phyloP scores from a whole-genome alignment of 345 rosid genomes.

The Sisymbrium irio region DNA sequence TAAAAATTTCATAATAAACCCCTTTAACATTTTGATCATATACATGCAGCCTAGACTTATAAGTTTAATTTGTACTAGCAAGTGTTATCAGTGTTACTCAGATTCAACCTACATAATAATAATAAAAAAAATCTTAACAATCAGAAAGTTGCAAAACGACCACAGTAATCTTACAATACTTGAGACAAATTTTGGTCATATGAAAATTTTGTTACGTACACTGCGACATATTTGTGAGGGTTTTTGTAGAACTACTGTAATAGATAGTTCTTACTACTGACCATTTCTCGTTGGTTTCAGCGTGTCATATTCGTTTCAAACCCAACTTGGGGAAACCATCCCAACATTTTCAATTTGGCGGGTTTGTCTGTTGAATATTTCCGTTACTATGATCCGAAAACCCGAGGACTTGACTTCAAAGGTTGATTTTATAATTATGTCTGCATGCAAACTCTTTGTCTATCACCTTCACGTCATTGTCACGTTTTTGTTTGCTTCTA shows the following conservation, averaged over 20 bases:
- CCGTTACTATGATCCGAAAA: slow-evolving; percentile 82
- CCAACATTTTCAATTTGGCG: slow-evolving; percentile 57
- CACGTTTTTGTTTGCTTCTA: background rate
- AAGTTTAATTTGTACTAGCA: too few relatives aligned
- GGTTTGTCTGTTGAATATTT: slow-evolving; percentile 72
- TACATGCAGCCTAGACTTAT: background rate
- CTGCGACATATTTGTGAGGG: too few relatives aligned
- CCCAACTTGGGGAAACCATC: slow-evolving; percentile 98
- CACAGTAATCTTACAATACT: background rate
- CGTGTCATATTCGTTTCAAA: slow-evolving; percentile 58
- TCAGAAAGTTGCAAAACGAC: background rate
- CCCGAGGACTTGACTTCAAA: slow-evolving; percentile 74
- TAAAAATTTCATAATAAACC: background rate
- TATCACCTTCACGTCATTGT: background rate
- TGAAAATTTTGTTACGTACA: too few relatives aligned
- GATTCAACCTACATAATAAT: background rate
- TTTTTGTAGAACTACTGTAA: too few relatives aligned
- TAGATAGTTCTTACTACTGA: background rate
- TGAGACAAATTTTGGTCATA: background rate
- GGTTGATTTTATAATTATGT: slow-evolving; percentile 38
- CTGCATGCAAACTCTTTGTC: background rate
- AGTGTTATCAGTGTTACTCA: background rate
- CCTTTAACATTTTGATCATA: background rate
- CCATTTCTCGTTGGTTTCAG: slow-evolving; percentile 45
- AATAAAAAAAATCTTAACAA: background rate